Conservation (phyloP, 805 yeast genomes). For the Saccharomyces eubayanus region DNA sequence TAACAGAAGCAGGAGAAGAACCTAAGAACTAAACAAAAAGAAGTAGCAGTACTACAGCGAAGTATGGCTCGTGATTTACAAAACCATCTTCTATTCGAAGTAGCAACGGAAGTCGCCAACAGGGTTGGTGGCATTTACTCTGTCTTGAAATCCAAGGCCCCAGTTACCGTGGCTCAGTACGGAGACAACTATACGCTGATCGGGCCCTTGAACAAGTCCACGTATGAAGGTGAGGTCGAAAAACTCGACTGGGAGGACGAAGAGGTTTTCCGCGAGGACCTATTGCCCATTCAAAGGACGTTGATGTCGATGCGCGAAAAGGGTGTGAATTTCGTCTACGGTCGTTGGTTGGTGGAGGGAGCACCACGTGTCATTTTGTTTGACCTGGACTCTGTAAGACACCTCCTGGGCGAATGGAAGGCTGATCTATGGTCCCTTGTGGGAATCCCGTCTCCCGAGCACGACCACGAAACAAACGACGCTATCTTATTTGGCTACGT, state of each 20-base stretch:
- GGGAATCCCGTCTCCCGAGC: slow-evolving; percentile 89
- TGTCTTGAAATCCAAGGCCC: slow-evolving; percentile 92
- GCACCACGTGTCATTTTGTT: slow-evolving; percentile 90
- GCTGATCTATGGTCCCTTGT: slow-evolving; percentile 83
- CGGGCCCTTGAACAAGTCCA: slow-evolving; percentile 74
- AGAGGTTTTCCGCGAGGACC: slow-evolving; percentile 22
- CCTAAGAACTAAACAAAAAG: not conserved
- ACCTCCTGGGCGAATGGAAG: slow-evolving; percentile 84
- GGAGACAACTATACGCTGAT: slow-evolving; percentile 75
- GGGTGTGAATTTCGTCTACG: slow-evolving; percentile 78
- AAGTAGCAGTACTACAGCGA: not conserved
- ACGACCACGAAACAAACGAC: slow-evolving; percentile 81
- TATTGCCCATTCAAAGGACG: slow-evolving; percentile 32
- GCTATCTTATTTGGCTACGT: slow-evolving; percentile 88
- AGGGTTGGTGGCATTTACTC: slow-evolving; percentile 97
- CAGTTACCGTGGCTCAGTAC: slow-evolving; percentile 90
- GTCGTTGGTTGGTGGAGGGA: slow-evolving; percentile 95
- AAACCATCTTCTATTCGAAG: slow-evolving; percentile 82
- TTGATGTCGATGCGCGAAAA: slow-evolving; percentile 75
- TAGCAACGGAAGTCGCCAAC: slow-evolving; percentile 96
- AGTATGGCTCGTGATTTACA: slow-evolving; percentile 74
- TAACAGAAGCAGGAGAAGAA: not conserved
- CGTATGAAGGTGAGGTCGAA: slow-evolving; percentile 75
- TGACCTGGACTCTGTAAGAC: slow-evolving; percentile 68
- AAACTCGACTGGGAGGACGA: slow-evolving; percentile 54